Conservation (phyloP, 805 yeast species). For the Torulaspora microellipsoides region DNA sequence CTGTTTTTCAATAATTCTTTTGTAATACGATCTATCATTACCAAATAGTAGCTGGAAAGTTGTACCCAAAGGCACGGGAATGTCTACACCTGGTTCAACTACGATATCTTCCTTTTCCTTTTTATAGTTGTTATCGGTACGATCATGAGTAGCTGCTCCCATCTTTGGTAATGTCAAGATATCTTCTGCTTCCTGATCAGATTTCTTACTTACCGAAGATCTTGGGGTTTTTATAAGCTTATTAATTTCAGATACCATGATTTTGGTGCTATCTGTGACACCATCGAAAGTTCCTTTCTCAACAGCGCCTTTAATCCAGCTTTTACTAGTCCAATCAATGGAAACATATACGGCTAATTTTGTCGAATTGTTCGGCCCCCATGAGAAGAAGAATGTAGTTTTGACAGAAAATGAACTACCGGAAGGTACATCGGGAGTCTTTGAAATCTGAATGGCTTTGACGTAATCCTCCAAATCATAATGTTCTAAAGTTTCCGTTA, state of each 20-base stretch:
- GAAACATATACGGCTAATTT: constrained; percentile 48
- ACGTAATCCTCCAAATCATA: constrained; percentile 46
- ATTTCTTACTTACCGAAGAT: constrained; percentile 10
- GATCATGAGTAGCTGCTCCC: constrained; percentile 41
- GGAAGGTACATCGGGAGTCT: constrained; percentile 80
- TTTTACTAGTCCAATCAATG: constrained; percentile 68
- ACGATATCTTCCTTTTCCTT: constrained; percentile 48
- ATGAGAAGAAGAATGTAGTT: constrained; percentile 53
- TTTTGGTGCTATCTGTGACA: constrained; percentile 54
- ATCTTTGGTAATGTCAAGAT: constrained; percentile 28
- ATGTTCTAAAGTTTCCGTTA: constrained; percentile 54
- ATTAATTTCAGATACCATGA: constrained; percentile 45
- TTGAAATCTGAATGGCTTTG: constrained; percentile 52
- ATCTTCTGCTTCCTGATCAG: constrained; percentile 18
- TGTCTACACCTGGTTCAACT: constrained; percentile 44
- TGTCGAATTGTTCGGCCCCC: constrained; percentile 59
- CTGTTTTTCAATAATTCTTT: constrained; percentile 48
- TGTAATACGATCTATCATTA: constrained; percentile 46
- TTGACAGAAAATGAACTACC: constrained; percentile 62
- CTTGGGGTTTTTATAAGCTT: constrained; percentile 27
- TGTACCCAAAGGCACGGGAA: constrained; percentile 65
- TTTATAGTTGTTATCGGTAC: constrained; percentile 42
- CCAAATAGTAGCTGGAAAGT: constrained; percentile 59
- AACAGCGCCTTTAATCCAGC: constrained; percentile 74
- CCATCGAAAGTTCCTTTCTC: constrained; percentile 73